Base-by-base conservation (phyloP, 1,139 yeast genomes). In the Suhomyces bolitotheri region DNA sequence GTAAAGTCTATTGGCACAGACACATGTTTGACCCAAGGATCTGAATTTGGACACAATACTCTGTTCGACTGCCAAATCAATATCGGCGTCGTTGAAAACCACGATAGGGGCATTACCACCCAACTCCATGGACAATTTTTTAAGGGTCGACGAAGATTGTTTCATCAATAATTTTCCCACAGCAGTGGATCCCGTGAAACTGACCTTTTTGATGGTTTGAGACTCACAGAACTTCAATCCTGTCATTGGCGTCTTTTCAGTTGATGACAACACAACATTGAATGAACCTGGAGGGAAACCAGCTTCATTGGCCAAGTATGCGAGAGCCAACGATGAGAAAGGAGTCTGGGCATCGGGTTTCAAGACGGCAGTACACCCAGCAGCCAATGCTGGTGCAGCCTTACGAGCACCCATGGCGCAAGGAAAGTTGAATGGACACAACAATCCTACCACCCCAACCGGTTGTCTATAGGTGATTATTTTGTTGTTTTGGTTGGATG, bases 41-140 rank as follows among this genome's bases (percentile, higher is more conserved):
- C 87, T 73, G 66, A 81, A 84, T 58, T 80, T 85, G 46, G 82
- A 76, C 22, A 77, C 80, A 43, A 79, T 57, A 37, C 40, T 54
- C 47, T 33, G 92, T 22, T 70, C 76, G 11, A 86, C 89, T 1
- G 96, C 96, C 33, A 69, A 66, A 41, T 84, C 90, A 22, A 89
- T 47, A 50, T 86, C 82, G 6, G 88, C 92, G 56, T 88, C 96
- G 17, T 80, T 84, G 61, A 88, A 88, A 8, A 88, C 89, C 43
- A 89, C 82, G 47, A 88, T 80, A 12, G 97, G 96, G 4, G 97
- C 95, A 58, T 89, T 90, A 27, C 97, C 97, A 29, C 97, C 97
- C 34, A 89, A 70, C 62, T 90, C 97, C 56, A 90, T 75, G 0
- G 95, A 83, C 27, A 86, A 66, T 56, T 89, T 89, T 62, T 90